Percentiles rank a stretch among this genome's conserved stretches.
phyloP scores from a whole-genome alignment of 2,329 filamentous ascomycete genomes.

The Decorospora gaudefroyi region DNA sequence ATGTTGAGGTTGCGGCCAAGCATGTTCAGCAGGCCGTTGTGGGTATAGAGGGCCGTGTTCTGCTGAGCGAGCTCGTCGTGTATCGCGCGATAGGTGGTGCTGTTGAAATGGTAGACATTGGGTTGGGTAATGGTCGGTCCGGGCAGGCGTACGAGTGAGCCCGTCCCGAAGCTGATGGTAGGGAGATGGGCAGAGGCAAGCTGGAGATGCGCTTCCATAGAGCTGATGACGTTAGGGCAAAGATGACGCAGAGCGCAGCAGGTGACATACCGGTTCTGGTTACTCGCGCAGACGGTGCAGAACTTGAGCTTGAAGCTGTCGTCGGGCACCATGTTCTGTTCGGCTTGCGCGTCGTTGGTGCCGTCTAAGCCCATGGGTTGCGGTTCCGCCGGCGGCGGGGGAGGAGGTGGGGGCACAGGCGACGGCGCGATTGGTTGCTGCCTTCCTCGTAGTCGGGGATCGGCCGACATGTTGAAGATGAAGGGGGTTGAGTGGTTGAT shows the following conservation, averaged over 20 bases:
- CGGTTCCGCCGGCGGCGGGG: conserved; percentile 47
- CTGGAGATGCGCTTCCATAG: conserved; percentile 98
- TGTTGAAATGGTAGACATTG: conserved; percentile 98
- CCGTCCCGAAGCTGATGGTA: conserved; percentile 97
- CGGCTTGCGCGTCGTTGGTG: conserved; percentile 31
- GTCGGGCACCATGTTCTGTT: conserved; percentile 40
- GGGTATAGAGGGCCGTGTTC: conserved; percentile 82
- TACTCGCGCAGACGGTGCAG: conserved; percentile 98
- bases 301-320: conserved; percentile 87
- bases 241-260: neutral
- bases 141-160: conserved; percentile 88
- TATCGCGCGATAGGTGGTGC: conserved; percentile 92
- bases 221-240: conserved; percentile 55
- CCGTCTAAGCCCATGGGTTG: conserved; percentile 42
- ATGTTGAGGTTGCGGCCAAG: conserved; percentile 86
- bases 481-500: conserved; percentile 2
- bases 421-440: conserved; percentile 55
- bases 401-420: conserved; percentile 59
- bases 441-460: conserved; percentile 56
- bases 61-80: conserved; percentile 87
- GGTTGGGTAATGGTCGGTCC: conserved; percentile 90
- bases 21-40: conserved; percentile 96
- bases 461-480: conserved; percentile 45
- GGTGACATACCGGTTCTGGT: conserved; percentile 82
- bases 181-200: conserved; percentile 83